Base-by-base conservation (phyloP, 2,329 filamentous ascomycete species). In the Neofusicoccum parvum region DNA sequence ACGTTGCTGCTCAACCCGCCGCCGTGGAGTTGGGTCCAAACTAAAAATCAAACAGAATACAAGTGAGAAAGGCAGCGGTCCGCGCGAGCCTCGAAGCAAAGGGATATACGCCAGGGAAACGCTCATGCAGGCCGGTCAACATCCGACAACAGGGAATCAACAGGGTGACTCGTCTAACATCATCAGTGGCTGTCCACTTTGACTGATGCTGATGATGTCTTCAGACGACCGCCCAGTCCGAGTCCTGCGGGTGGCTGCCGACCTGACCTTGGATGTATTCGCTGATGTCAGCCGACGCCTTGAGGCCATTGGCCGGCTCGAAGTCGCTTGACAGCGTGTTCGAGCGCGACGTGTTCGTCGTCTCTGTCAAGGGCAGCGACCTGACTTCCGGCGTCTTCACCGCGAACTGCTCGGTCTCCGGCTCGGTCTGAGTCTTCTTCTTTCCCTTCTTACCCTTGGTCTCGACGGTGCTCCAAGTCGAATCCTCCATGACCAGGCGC, bases 381-480 rank as follows among this genome's bases (percentile, higher is more conserved):
- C 36, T 76, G 59, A 59, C 50, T 34, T 64, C 62, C 10, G 62
- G 50, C 62, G 69, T 81, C 58, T 81, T 80, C 20, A 79, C 78
- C 41, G 72, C 70, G 5, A 36, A 66, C 77, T 79, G 39, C 46
- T 62, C 56, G 11, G 32, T 5, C 27, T 65, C 48, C 39, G 62
- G 49, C 50, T 59, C 63, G 48, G 53, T 46, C 66, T 74, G 75
- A 17, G 74, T 79, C 75, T 82, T 83, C 74, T 83, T 85, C 74
- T 82, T 82, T 74, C 85, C 82, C 68, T 80, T 79, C 80, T 88
- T 88, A 72, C 80, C 79, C 45, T 75, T 77, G 69, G 80, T 85
- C 37, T 83, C 79, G 27, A 89, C 87, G 10, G 86, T 86, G 68
- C 83, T 87, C 87, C 87, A 89, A 62, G 83, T 83, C 65, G 83